Conservation (phyloP, 345 rosid species). For the Geranium rotundifolium region DNA sequence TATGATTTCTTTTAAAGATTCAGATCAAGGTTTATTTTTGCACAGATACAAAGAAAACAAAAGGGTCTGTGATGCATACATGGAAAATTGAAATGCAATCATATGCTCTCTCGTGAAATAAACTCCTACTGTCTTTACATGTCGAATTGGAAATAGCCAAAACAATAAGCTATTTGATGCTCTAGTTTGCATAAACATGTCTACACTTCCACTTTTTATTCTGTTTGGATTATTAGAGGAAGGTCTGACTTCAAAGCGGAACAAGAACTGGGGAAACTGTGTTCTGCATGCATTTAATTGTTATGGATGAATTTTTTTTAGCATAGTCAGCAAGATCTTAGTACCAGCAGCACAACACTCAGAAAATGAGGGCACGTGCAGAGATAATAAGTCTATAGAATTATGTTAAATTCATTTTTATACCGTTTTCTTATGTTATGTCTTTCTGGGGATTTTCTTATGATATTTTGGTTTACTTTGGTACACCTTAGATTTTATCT, state of each 20-base stretch:
- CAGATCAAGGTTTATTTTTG: conserved; percentile 2
- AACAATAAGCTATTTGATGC: neutral
- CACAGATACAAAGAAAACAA: neutral
- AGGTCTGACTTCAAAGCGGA: too few species aligned
- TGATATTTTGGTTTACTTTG: too few species aligned
- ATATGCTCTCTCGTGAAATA: neutral
- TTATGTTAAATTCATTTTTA: too few species aligned
- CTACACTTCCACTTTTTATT: neutral
- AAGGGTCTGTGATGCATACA: neutral
- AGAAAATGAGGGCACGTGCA: too few species aligned
- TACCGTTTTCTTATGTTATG: neutral
- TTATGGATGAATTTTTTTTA: too few species aligned
- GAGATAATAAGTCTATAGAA: neutral
- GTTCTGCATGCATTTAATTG: too few species aligned
- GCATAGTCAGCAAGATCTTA: too few species aligned
- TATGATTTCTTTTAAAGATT: conserved; percentile 1
- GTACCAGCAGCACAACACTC: too few species aligned
- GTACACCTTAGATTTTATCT: neutral
- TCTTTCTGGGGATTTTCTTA: too few species aligned
- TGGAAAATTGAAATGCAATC: neutral
- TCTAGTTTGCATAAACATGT: neutral
- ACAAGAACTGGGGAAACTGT: too few species aligned
- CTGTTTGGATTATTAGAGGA: neutral
- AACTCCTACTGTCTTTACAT: neutral
- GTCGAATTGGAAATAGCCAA: neutral